These are phyloP conservation scores for Xylariales sp. DNA, from an alignment of 2,329 filamentous ascomycete genomes.

Conservation along the genomic window DNA sequence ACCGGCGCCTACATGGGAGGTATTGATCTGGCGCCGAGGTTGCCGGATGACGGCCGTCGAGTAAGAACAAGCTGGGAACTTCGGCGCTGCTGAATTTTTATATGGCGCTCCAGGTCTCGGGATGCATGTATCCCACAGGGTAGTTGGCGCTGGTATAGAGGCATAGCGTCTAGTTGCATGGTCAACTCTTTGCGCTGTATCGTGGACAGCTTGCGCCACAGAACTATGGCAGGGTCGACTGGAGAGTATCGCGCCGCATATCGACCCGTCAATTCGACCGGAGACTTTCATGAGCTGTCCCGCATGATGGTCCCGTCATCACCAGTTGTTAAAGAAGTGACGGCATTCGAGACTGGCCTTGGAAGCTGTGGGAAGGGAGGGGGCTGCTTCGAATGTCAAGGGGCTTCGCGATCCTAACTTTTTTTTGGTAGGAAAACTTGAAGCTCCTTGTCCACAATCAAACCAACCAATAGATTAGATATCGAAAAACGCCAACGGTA, in stretches of 20 bases:
- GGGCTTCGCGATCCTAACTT: not conserved
- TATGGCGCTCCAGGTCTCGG: too few species aligned
- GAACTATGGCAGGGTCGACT: constrained; percentile 26
- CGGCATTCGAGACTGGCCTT: constrained; percentile 7
- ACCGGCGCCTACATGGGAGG: too few species aligned
- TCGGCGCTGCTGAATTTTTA: too few species aligned
- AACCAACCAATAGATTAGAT: too few species aligned
- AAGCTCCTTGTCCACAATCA: too few species aligned
- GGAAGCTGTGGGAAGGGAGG: not conserved
- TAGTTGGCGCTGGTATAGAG: too few species aligned
- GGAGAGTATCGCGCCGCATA: constrained; percentile 51
- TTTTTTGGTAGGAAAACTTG: not conserved
- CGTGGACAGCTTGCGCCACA: constrained; percentile 7
- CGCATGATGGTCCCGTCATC: constrained; percentile 29
- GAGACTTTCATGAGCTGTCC: constrained; percentile 57
- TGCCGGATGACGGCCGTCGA: constrained; percentile 16
- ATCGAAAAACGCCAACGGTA: too few species aligned
- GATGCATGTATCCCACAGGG: not conserved
- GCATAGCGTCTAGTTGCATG: not conserved
- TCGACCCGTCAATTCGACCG: constrained; percentile 55
- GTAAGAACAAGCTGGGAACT: too few species aligned
- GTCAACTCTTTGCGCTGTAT: not conserved
- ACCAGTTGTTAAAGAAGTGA: constrained; percentile 16
- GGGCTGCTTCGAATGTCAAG: not conserved
- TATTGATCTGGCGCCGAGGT: constrained; percentile 11